A percentile compares a stretch with the other conserved stretches of the same genome.
These are phyloP conservation scores for Microstroma glucosiphilum DNA, from an alignment of 1,284 basidiomycete genomes.

Conservation along the genomic window DNA sequence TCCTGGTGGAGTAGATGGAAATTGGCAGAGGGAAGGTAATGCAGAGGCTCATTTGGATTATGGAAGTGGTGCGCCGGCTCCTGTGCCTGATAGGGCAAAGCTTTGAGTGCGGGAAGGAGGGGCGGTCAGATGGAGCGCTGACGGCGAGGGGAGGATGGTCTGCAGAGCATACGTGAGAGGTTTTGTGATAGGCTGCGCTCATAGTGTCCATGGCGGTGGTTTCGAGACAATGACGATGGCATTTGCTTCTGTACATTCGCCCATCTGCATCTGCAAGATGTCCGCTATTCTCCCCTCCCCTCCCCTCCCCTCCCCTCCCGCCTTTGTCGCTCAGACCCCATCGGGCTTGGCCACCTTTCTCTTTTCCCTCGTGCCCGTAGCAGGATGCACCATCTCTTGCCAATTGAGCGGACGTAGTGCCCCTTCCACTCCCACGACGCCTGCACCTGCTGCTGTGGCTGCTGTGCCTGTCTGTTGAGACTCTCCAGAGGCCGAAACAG, in stretches of 20 bases:
- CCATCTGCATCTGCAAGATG: too few relatives aligned
- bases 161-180: too few relatives aligned
- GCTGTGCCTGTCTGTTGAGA: not conserved
- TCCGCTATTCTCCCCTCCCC: too few relatives aligned
- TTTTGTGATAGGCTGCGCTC: too few relatives aligned
- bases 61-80: not conserved
- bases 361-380: slow-evolving; percentile 71
- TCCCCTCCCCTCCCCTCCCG: not conserved
- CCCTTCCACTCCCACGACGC: not conserved
- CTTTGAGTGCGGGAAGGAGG: not conserved
- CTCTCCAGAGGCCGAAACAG: not conserved
- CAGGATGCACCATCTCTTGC: slow-evolving; percentile 84
- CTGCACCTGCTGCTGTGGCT: not conserved
- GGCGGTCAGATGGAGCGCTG: too few relatives aligned
- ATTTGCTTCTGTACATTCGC: too few relatives aligned
- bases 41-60: not conserved
- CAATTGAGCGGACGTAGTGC: slow-evolving; percentile 60
- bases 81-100: not conserved
- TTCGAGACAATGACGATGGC: too few relatives aligned
- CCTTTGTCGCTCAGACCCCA: slow-evolving; percentile 13
- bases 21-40: not conserved
- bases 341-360: slow-evolving; percentile 81
- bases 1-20: not conserved
- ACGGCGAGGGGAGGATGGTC: too few relatives aligned
- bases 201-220: too few relatives aligned